Base-by-base conservation (phyloP, 148 eudicot genomes). In the Chenopodium quinoa region DNA sequence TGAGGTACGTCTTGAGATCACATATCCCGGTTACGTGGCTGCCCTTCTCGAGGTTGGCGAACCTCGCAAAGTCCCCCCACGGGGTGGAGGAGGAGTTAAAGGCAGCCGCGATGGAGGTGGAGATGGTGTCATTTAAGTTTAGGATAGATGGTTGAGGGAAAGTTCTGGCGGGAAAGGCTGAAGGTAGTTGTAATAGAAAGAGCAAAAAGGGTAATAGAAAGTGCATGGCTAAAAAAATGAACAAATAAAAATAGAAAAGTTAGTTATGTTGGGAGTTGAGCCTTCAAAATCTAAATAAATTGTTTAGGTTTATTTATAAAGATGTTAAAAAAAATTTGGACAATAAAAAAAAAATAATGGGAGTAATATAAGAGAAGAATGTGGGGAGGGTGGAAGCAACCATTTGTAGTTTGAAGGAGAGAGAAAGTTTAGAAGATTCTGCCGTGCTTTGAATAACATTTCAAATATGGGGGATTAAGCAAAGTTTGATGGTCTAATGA, bases 1-100 rank as follows among this genome's bases (percentile, higher is more conserved):
- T 80, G 80, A 94, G 91, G 88, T 94, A 94, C 23, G 75, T 56
- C 72, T 93, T 94, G 62, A 94, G 89, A 77, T 91, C 87, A 17
- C 89, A 82, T 75, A 95, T 89, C 20, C 95, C 97, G 47, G 79
- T 78, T 72, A 90, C 80, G 0, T 76, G 78, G 79, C 86, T 86
- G 9, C 98, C 98, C 29, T 84, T 89, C 10, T 81, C 84, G 81
- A 90, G 81, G 71, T 94, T 88, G 19, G 88, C 76, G 77, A 93
- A 85, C 79, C 72, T 90, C 1, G 74, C 46, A 80, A 94, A 91
- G 10, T 52, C 20, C 13, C 62, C 84, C 98, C 97, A 94, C 73
- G 88, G 82, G 85, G 86, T 32, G 89, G 84, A 37, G 13, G 88
- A 79, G 88, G 84, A 19, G 13, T 73, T 83, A 16, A 10, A 73